phyloP scores from a whole-genome alignment of 192 early-diverging fungal species.

The Podila clonocystis region DNA sequence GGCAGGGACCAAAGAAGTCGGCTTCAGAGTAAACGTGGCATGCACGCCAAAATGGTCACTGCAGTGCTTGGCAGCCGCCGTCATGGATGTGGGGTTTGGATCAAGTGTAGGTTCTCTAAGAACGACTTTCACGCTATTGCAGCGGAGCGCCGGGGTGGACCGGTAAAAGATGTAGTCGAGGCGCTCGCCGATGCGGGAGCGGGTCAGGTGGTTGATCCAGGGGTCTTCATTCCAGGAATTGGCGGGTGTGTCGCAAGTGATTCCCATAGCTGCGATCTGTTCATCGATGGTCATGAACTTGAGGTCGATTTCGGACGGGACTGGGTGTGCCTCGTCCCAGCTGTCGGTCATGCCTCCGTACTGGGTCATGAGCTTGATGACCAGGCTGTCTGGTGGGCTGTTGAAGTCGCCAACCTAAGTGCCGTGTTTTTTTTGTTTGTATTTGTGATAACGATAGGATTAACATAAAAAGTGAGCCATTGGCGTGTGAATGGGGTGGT shows the following conservation, averaged over 20 bases:
- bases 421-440: too few relatives aligned
- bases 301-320: background rate
- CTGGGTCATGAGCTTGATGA: conserved; percentile 48
- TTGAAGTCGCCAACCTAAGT: conserved; percentile 65
- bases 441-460: background rate
- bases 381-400: conserved; percentile 50
- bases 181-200: conserved; percentile 50
- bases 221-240: conserved; percentile 53
- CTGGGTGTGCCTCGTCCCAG: conserved; percentile 52
- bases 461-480: background rate
- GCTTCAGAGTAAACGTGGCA: conserved; percentile 10
- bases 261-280: conserved; percentile 44
- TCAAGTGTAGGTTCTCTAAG: conserved; percentile 4
- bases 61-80: conserved; percentile 2
- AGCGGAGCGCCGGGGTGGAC: conserved; percentile 36
- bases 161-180: conserved; percentile 64
- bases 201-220: conserved; percentile 22
- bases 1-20: background rate
- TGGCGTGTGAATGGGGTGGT: background rate
- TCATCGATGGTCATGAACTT: conserved; percentile 13
- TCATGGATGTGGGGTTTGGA: background rate
- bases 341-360: conserved; percentile 60
- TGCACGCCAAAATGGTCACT: conserved; percentile 40
- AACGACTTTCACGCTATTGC: conserved; percentile 14
- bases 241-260: conserved; percentile 60